Evolutionary conservation across 1,139 yeast species (phyloP), one percentile per base, ranked within the genome.

Genomic region (Debaryomyces fabryi): DNA sequence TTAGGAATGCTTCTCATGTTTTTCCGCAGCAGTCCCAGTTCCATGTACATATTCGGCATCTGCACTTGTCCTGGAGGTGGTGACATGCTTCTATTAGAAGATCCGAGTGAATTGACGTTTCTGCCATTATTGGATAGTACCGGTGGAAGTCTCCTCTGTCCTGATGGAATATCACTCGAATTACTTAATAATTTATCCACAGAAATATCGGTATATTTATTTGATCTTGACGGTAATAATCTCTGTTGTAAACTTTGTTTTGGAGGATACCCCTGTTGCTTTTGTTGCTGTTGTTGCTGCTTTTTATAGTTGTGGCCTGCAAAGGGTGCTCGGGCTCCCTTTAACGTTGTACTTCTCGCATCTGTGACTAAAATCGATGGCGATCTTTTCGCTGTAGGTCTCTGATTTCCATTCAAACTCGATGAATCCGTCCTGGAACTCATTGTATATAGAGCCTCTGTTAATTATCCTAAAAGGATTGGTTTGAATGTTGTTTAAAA

Each of bases 341-440:
- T 78, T 20, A 79, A 57, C 15, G 66, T 78, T 45, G 82, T 77
- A 46, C 83, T 81, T 53, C 98, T 75, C 3, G 88, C 82, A 68
- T 92, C 98, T 0, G 97, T 92, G 34, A 92, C 98, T 48, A 92
- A 74, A 62, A 92, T 92, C 1, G 97, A 89, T 6, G 98, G 97
- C 24, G 97, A 88, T 58, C 97, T 71, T 58, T 88, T 88, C n/a
- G 95, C 91, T 3, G 89, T 85, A 6, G 91, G 86, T 47, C 81
- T 68, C 52, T 67, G 64, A 18, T 49, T 13, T 29, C 24, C 16
- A 40, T 34, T 40, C 23, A 29, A 44, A 33, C 37, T 43, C 4
- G 49, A 42, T 2, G 49, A 41, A 21, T 40, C 38, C 24, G 45
- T 23, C 23, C 53, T 43, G 47, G 42, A 32, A 25, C 51, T 46